Evolutionary conservation across 1,284 basidiomycete genomes (phyloP), one percentile per base, ranked within the genome.

Genomic region (Ceratobasidium sp.): DNA sequence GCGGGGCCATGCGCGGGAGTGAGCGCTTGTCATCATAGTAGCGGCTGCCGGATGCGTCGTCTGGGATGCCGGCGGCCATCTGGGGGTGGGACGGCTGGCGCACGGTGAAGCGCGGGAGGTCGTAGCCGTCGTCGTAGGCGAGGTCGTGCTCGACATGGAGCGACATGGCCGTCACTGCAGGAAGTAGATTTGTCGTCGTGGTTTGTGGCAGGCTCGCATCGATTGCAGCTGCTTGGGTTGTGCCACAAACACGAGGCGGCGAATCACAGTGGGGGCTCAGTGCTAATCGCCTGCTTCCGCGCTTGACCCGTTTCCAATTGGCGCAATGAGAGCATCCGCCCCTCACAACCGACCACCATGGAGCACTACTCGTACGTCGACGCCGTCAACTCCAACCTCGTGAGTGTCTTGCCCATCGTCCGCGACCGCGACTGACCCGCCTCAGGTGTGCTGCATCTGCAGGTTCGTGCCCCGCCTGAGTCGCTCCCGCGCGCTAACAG

Each of bases 361-460:
- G 70, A 73, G 35, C 44, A 50, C 60, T 75, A 59, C 35, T 23
- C 35, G 38, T 83, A 83, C 73, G 80, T 81, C 8, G 82, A 82
- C 30, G 66, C 78, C 33, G 81, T 83, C n/a, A 83, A 83, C 77
- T 68, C 79, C 1, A 83, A 83, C 74, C 81, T 83, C 30, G 83
- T 83, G 57, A 80, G 82, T 77, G 18, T n/a, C 50, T 8, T 16
- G 30, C 18, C 41, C 18, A 27, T 62, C 5, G 54, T 65, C 41
- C 4, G 27, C 54, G 35, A 20, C 48, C 44, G 3, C 16, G 52
- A 46, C 62, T 79, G 23, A 66, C 30, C 20, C 46, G 50, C 33
- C 27, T 20, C 81, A 94, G 91, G 87, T 93, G 70, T 96, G 94
- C 82, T 95, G 94, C 80, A 95, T 96, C 81, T 96, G 94, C 85